These are phyloP conservation scores for Solanum virginianum DNA, from an alignment of 257 asterid species.

Conservation along the genomic window DNA sequence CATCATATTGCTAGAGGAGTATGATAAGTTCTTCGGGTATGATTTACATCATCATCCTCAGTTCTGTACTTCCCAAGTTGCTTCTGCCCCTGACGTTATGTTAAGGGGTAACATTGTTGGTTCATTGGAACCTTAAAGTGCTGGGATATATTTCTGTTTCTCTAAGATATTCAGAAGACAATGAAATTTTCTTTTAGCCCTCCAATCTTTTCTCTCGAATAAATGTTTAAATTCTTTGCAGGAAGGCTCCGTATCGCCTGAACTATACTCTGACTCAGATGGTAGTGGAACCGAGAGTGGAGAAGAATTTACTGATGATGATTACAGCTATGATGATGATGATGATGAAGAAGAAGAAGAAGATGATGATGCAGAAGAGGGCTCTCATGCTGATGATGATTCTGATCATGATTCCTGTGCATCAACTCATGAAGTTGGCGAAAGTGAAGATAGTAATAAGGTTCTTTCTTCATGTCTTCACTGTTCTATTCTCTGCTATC, in stretches of 20 bases:
- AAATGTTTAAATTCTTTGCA: slow-evolving; percentile 11
- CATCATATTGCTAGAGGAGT: slow-evolving; percentile 85
- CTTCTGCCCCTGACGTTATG: neutral
- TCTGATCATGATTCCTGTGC: slow-evolving; percentile 41
- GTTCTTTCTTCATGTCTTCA: slow-evolving; percentile 18
- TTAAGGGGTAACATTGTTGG: neutral
- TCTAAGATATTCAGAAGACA: neutral
- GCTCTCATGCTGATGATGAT: slow-evolving; percentile 43
- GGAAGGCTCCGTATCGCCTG: slow-evolving; percentile 71
- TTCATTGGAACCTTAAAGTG: neutral
- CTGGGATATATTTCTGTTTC: neutral
- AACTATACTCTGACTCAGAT: slow-evolving; percentile 82
- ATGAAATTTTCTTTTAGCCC: neutral
- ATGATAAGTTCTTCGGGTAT: slow-evolving; percentile 68
- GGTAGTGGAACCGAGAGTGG: slow-evolving; percentile 76
- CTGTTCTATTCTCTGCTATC: slow-evolving; percentile 7
- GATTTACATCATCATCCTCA: slow-evolving; percentile 1
- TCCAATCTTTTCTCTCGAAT: neutral
- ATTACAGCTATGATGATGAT: slow-evolving; percentile 27
- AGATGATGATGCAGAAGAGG: slow-evolving; percentile 38
- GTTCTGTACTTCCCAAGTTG: neutral
- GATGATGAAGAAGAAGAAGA: slow-evolving; percentile 30
- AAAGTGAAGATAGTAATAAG: slow-evolving; percentile 23
- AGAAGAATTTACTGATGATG: slow-evolving; percentile 76
- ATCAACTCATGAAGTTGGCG: slow-evolving; percentile 31